A percentile compares a stretch with the other conserved stretches of the same genome.
phyloP scores from a whole-genome alignment of 257 asterid genomes.

The Rhazya stricta region DNA sequence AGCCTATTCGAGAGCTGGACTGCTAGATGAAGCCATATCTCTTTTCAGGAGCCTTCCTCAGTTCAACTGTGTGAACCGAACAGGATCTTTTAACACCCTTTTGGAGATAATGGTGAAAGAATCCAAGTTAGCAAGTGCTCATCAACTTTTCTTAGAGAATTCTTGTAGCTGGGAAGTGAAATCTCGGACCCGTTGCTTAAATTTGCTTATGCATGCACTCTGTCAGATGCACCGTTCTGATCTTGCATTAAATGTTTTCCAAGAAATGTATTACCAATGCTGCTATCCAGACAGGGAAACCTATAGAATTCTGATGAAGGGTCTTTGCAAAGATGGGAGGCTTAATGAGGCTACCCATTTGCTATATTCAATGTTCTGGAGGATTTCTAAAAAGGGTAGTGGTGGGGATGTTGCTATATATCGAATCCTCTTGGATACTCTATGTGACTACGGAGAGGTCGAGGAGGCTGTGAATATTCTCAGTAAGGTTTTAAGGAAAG shows the following conservation, averaged over 20 bases:
- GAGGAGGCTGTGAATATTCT: conserved; percentile 71
- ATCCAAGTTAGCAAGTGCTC: conserved; percentile 46
- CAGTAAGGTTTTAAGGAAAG: conserved; percentile 62
- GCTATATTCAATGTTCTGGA: conserved; percentile 78
- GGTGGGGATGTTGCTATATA: conserved; percentile 70
- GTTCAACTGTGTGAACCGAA: conserved; percentile 76
- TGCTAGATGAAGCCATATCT: conserved; percentile 63
- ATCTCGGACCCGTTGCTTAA: conserved; percentile 55
- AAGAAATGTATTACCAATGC: conserved; percentile 71
- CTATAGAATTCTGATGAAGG: conserved; percentile 69
- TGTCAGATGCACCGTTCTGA: conserved; percentile 63
- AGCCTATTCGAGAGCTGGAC: conserved; percentile 54
- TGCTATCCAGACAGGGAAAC: conserved; percentile 72
- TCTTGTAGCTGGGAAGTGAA: conserved; percentile 77
- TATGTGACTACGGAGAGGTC: conserved; percentile 67
- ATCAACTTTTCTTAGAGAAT: conserved; percentile 59
- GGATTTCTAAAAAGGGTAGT: conserved; percentile 74
- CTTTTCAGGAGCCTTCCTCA: conserved; percentile 60
- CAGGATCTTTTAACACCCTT: conserved; percentile 62
- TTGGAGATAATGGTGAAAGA: conserved; percentile 73
- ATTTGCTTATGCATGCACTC: conserved; percentile 57
- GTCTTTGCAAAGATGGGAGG: conserved; percentile 70
- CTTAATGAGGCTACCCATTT: conserved; percentile 76
- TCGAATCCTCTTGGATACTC: conserved; percentile 60
- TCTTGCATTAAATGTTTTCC: conserved; percentile 68